Conservation (phyloP, 2,329 filamentous ascomycete genomes). For the Cladosporium cucumerinum region DNA sequence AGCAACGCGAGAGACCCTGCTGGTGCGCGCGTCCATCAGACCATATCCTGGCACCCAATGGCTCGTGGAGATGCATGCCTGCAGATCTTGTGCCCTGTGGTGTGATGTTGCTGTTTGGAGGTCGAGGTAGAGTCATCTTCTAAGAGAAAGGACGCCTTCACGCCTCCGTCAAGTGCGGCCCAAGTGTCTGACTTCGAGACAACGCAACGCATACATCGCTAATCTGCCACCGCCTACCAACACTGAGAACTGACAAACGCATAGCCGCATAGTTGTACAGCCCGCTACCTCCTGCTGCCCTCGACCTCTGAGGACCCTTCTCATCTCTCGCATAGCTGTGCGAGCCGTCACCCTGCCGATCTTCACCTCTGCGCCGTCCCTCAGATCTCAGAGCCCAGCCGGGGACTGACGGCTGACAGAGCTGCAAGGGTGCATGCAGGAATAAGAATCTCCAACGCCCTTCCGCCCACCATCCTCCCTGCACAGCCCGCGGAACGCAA, state of each 20-base stretch:
- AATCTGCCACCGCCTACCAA: not conserved
- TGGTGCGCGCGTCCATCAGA: not conserved
- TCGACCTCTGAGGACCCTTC: not conserved
- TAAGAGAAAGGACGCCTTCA: too few relatives aligned
- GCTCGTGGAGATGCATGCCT: not conserved
- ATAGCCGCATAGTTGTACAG: not conserved
- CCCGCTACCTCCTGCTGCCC: not conserved
- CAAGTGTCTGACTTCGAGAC: not conserved
- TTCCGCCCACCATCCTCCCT: too few relatives aligned
- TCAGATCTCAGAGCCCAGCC: not conserved
- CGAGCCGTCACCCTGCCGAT: slow-evolving; percentile 3
- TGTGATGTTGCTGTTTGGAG: not conserved
- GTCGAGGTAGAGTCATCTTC: too few relatives aligned
- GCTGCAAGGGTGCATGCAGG: not conserved
- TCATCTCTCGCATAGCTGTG: not conserved
- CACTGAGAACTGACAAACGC: not conserved
- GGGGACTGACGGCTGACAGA: not conserved
- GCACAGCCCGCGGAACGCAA: not conserved
- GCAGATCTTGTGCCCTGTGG: not conserved
- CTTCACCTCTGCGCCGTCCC: not conserved
- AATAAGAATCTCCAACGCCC: not conserved
- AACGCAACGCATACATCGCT: not conserved
- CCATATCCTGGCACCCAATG: not conserved
- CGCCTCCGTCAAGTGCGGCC: not conserved
- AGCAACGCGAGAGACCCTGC: not conserved